Evolutionary conservation across 2,329 filamentous ascomycete genomes (phyloP), one percentile per base, ranked within the genome.

Genomic region (Apiospora kogelbergensis): DNA sequence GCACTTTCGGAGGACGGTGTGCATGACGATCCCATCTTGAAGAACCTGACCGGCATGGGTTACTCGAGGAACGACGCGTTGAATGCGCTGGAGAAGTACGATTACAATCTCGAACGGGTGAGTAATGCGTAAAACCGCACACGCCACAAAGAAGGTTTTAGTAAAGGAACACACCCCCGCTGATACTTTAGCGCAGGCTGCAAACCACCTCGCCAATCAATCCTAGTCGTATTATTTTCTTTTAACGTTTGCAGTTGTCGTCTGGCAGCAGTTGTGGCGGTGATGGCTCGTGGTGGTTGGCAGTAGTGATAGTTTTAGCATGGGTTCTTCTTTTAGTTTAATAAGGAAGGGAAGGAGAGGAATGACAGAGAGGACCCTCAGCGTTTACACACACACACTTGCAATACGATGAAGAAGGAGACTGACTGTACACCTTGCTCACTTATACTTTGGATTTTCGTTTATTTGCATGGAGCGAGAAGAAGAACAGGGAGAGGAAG

Each of bases 81-180:
- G 44, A 85, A 85, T 65, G 95, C 96, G 30, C 82, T 98, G 78
- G 95, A 98, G 84, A 95, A 95, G 80, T 97, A 93, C 79, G 94
- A 98, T 82, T 98, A 98, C 81, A 96, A 98, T 80, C 87, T 98
- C 78, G 94, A 97, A 81, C 94, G 93, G 89, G 95, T 97, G 82
- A 83, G 90, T 84, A 60, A 53, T 65, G 37, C 45, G n/a, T 60
- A 57, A 64, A 60, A 60, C 40, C 33, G 3, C 6, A 41, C 37
- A 60, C 11, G 40, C 17, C 63, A 48, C 66, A 41, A 15, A 24
- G 20, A 13, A 60, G 53, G 53, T 7, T 60, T 22, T 17, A 9
- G 48, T 57, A 20, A 53, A 26, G n/a, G 44, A 20, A 20, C 15
- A 57, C 53, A 26, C 11, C 20, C 30, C 53, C 30, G 53, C 44